phyloP scores from a whole-genome alignment of 129 eudicot species.

The Gnaphalium uliginosum region DNA sequence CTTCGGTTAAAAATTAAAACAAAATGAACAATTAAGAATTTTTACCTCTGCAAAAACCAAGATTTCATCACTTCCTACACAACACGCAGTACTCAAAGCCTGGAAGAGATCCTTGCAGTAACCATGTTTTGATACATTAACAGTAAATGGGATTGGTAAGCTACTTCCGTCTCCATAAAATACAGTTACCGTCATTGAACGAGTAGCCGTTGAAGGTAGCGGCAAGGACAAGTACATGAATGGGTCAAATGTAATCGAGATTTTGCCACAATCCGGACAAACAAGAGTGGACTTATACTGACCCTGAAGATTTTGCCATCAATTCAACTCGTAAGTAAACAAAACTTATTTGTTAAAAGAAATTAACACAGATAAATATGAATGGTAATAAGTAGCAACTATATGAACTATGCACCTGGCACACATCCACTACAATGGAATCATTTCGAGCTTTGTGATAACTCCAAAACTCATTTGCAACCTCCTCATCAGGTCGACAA shows the following conservation, averaged over 20 bases:
- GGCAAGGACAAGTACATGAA: conserved; percentile 99
- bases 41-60: conserved; percentile 92
- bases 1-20: background rate
- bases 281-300: conserved; percentile 96
- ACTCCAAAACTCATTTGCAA: conserved; percentile 94
- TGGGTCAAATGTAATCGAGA: conserved; percentile 94
- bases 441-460: conserved; percentile 93
- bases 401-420: conserved; percentile 58
- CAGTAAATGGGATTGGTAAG: conserved; percentile 93
- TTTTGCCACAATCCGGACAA: conserved; percentile 84
- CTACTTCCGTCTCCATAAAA: conserved; percentile 83
- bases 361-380: background rate
- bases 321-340: conserved; percentile 19
- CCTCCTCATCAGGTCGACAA: conserved; percentile 91
- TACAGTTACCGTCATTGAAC: conserved; percentile 80
- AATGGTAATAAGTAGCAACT: background rate
- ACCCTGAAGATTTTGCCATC: conserved; percentile 58
- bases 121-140: conserved; percentile 78
- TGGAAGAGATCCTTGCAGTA: conserved; percentile 67
- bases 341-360: background rate
- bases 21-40: background rate
- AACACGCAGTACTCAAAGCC: conserved; percentile 71
- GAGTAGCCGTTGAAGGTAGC: conserved; percentile 84
- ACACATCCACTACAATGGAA: conserved; percentile 88
- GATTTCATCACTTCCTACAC: conserved; percentile 67